Evolutionary conservation across 176 grass and related monocot species (phyloP).

Genomic region (Cenchrus fungigraminus): DNA sequence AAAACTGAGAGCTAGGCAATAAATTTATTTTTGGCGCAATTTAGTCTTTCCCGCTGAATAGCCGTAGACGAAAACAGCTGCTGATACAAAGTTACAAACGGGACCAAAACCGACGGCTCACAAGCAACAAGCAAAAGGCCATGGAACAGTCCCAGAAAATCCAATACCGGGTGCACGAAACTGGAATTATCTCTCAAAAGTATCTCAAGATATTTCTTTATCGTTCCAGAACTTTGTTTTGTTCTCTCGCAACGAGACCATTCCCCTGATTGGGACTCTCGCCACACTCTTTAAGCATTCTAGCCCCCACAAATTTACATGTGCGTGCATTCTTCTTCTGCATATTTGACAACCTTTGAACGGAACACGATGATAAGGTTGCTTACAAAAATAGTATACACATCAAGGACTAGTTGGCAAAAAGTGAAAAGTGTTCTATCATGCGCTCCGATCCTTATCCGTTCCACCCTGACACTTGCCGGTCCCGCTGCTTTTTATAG

Average conservation of each 20-base stretch:
- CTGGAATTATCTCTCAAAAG: neutral
- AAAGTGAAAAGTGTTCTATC: neutral
- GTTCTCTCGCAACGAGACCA: neutral
- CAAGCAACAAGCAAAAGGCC: neutral
- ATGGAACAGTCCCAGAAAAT: neutral
- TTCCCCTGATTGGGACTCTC: neutral
- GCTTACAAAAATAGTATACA: neutral
- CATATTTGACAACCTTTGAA: no score
- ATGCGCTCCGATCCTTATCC: slow-evolving; percentile 60
- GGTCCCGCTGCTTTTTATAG: slow-evolving; percentile 22
- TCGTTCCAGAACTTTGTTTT: slow-evolving; percentile 6
- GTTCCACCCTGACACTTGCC: neutral
- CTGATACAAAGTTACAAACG: neutral
- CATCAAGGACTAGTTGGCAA: neutral
- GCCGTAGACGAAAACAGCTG: no score
- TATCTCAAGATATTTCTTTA: slow-evolving; percentile 30
- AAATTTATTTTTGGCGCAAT: no score
- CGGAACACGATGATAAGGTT: neutral
- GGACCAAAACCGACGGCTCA: neutral
- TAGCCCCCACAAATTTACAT: neutral
- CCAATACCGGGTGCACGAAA: slow-evolving; percentile 9
- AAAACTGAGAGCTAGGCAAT: no score
- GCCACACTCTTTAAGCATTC: neutral
- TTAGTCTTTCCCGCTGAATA: no score
- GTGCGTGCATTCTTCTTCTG: neutral